Base-by-base conservation (phyloP, 805 yeast genomes). In the Teunomyces cretensis region DNA sequence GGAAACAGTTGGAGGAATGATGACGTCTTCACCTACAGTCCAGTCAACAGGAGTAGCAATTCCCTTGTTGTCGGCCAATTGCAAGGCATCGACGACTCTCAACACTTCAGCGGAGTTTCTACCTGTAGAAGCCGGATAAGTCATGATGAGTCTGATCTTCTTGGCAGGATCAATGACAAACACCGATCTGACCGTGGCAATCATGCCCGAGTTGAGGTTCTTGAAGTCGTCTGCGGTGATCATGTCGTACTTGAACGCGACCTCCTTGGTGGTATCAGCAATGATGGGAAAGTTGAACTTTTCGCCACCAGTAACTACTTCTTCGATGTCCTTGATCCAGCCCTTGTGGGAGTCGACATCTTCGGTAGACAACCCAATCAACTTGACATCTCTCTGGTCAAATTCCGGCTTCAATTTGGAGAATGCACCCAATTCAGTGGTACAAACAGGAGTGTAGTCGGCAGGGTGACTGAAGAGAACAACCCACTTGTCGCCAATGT, bases 371-470 rank as follows among this genome's bases (percentile, higher is more conserved):
- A 84, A 70, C 31, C 88, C 89, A 59, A 84, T 76, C 59, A 84
- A 71, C 58, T 83, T 82, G 44, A 83, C 83, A 45, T 78, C 78
- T 62, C 88, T 74, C 62, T 78, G 76, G 54, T 72, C 72, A 59
- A 84, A 84, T 61, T 84, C 88, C 11, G 86, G 85, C 60, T 83
- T 81, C 59, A 84, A 70, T 59, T 80, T 78, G 52, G 88, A 84
- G 58, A 84, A 83, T 6, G 88, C 89, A 51, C 89, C 89, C 48
- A 84, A 72, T 64, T 84, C 90, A 42, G 90, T 84, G 51, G 89
- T 84, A 64, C 90, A 84, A 39, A 84, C 87, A 30, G 90, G 90
- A 15, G 90, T 84, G 72, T 80, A 84, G 62, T 84, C 89, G 52
- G 83, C 88, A 45, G 90, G 90, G 61, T 84, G 89, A 27, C 86